phyloP scores from a whole-genome alignment of 2,329 filamentous ascomycete genomes.

The Venturia aucupariae region DNA sequence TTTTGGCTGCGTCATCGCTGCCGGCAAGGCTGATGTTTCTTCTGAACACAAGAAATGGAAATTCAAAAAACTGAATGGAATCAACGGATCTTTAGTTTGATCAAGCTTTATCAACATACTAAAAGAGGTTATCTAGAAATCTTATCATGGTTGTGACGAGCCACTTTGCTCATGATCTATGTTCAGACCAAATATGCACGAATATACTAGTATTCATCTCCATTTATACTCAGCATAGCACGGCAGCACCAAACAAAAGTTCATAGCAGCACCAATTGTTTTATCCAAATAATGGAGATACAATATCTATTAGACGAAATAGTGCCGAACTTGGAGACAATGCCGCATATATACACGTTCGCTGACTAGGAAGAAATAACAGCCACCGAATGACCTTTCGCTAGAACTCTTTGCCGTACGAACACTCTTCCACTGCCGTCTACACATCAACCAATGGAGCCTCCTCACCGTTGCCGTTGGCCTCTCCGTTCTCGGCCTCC shows the following conservation, averaged over 20 bases:
- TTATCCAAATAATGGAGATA: background rate
- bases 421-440: background rate
- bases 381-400: background rate
- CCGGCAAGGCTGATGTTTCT: background rate
- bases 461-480: background rate
- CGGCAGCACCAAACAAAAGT: too few relatives aligned
- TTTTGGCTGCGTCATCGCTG: background rate
- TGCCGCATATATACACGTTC: slow-evolving; percentile 5
- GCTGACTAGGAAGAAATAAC: background rate
- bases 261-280: too few relatives aligned
- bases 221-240: too few relatives aligned
- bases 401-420: background rate
- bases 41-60: background rate
- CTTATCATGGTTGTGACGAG: too few relatives aligned
- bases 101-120: too few relatives aligned
- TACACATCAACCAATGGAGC: slow-evolving; percentile 1
- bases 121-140: too few relatives aligned
- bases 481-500: background rate
- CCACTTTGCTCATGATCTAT: too few relatives aligned
- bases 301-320: background rate
- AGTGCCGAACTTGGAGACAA: background rate
- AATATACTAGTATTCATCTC: too few relatives aligned
- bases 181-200: too few relatives aligned
- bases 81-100: too few relatives aligned
- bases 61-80: too few relatives aligned